phyloP scores from a whole-genome alignment of 768 basidiomycete species.

The Cystofilobasidium macerans region DNA sequence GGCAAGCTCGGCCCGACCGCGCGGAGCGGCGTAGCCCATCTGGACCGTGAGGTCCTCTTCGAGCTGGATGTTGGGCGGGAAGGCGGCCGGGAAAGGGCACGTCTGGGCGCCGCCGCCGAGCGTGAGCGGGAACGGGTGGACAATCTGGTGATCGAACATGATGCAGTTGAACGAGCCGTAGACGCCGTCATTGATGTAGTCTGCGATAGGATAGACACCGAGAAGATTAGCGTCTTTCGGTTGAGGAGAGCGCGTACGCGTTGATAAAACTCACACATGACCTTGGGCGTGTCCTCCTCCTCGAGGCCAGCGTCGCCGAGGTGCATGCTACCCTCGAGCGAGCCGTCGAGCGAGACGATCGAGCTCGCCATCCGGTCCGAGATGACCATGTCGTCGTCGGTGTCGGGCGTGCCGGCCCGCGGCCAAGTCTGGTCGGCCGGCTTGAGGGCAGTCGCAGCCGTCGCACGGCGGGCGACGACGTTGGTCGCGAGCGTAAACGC shows the following conservation, averaged over 20 bases:
- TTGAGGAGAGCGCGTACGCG: too few species aligned
- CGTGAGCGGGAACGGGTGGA: constrained; percentile 58
- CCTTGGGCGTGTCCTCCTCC: constrained; percentile 44
- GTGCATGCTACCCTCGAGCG: constrained; percentile 27
- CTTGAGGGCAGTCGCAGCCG: constrained; percentile 26
- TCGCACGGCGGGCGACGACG: constrained; percentile 71
- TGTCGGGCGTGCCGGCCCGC: constrained; percentile 37
- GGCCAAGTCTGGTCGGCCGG: not conserved
- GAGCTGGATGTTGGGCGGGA: constrained; percentile 38
- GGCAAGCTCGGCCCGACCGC: constrained; percentile 10
- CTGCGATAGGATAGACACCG: constrained; percentile 47
- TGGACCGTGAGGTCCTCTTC: constrained; percentile 37
- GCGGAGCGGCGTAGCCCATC: constrained; percentile 34
- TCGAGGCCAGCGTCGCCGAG: constrained; percentile 17
- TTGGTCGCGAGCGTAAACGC: constrained; percentile 88
- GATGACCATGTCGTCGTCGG: constrained; percentile 23
- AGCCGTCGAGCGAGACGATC: constrained; percentile 20
- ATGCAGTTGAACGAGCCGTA: constrained; percentile 64
- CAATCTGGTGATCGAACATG: constrained; percentile 89
- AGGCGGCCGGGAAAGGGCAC: constrained; percentile 32
- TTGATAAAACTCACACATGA: constrained; percentile 71
- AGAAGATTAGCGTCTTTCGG: too few species aligned
- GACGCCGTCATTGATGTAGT: constrained; percentile 99
- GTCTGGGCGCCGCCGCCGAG: constrained; percentile 27
- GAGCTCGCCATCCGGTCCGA: constrained; percentile 19